Evolutionary conservation across 2,329 filamentous ascomycete species (phyloP), one percentile per base, ranked within the genome.

Genomic region (Ophiostoma sp.): DNA sequence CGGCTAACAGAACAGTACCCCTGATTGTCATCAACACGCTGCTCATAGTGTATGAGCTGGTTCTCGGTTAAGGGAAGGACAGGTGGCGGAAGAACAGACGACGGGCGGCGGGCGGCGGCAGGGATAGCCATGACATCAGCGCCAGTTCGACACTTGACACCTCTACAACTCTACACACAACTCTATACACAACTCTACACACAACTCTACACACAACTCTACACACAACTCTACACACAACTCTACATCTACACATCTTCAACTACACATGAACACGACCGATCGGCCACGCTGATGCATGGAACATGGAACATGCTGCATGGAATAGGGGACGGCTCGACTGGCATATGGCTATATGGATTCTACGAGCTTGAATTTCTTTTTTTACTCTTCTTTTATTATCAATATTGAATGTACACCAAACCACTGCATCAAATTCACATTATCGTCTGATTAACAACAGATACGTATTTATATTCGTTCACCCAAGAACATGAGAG

Each of bases 21-120:
- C 79, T 96, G 71, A 96, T 96, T 78, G 85, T 87, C 71, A 87
- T 94, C 75, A 96, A 96, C 78, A 87, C 88, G 5, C 77, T 93
- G 72, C 89, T 96, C 72, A 95, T 96, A 76, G 77, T 92, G 70
- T 96, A 93, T 79, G 89, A 93, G 79, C 81, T 95, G 55, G 83
- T 93, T 64, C 81, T 93, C 41, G 91, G 91, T 69, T 93, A 84
- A 69, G 14, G 1, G 41, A 45, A 18, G 16, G 12, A 62, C n/a
- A 55, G 5, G n/a, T 5, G n/a, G 27, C 47, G 18, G 3, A 16
- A 27, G 14, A 16, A 3, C 7, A 5, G 27, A 58, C 18, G 12
- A 38, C 5, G 49, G 7, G 27, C 16, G 49, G 9, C 1, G 18
- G 2, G n/a, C 5, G 16, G 12, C 1, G 49, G 5, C 16, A 7